Evolutionary conservation across 495 filamentous ascomycete species (phyloP), one percentile per base, ranked within the genome.

Genomic region (Filosporella fistucella): DNA sequence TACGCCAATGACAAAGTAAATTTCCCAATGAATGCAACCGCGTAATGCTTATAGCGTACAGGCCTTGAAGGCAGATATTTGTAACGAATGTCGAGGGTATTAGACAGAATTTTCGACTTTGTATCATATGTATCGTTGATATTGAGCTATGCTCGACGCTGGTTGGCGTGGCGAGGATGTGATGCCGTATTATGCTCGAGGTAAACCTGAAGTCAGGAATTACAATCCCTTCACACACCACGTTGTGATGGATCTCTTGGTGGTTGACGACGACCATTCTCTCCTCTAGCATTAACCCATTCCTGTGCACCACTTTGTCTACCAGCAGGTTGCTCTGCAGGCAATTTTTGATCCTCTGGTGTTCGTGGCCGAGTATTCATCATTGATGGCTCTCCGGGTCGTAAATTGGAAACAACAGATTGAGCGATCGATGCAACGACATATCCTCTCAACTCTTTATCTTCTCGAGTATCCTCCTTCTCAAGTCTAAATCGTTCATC

Each of bases 381-480:
- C 14, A 32, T 39, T 16, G 37, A 34, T 45, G 48, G 42, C 17
- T 42, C 45, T 14, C 45, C 54, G 18, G 55, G 58, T 55, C 53
- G 47, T 7, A 61, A 42, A 16, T 46, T 51, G n/a, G 48, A 49
- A 2, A 58, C 55, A 24, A 79, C 68, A 13, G 72, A 70, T 38
- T 74, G 71, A 0, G 88, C 81, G 37, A 96, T 82, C 2, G 84
- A 81, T 24, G 76, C 72, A 20, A 87, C 78, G 35, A 89, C 84
- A 61, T 85, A 89, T 41, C 71, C 68, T 44, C 87, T 78, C 13
- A 98, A 76, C 59, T 98, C 94, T 28, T 73, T 75, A 60, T 94
- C 87, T 61, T 99, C 93, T 11, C 79, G 76, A 56, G 82, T 78
- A 59, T 97, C 93, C 62, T 97, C 93, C 63, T 89, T 93, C 58